These are phyloP conservation scores for Mycena rosella DNA, from an alignment of 768 basidiomycete species.

Conservation along the genomic window DNA sequence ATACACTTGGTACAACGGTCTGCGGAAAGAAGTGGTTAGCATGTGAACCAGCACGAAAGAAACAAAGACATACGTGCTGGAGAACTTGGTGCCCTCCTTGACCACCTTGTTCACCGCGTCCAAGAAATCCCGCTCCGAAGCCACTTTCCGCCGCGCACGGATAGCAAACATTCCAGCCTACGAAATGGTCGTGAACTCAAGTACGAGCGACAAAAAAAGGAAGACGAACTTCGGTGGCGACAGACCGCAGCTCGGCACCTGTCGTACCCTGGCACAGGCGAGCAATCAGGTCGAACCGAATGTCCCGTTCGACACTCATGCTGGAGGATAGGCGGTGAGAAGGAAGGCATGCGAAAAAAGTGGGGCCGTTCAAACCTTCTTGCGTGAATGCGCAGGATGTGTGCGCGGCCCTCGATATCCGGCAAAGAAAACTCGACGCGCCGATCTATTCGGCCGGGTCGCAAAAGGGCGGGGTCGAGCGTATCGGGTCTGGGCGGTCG, in stretches of 20 bases:
- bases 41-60: slow-evolving; percentile 16
- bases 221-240: slow-evolving; percentile 90
- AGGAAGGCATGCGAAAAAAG: neutral
- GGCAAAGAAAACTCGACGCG: slow-evolving; percentile 97
- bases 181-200: neutral
- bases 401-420: slow-evolving; percentile 95
- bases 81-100: slow-evolving; percentile 97
- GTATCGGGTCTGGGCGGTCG: slow-evolving; percentile 85
- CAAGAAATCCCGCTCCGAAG: slow-evolving; percentile 97
- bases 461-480: slow-evolving; percentile 94
- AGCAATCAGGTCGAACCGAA: slow-evolving; percentile 97
- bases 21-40: slow-evolving; percentile 45
- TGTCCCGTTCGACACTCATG: slow-evolving; percentile 97
- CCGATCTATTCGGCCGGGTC: slow-evolving; percentile 96
- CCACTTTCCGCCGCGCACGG: slow-evolving; percentile 94
- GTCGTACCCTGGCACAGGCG: slow-evolving; percentile 98
- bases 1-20: slow-evolving; percentile 93
- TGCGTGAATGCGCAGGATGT: slow-evolving; percentile 97
- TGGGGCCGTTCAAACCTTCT: slow-evolving; percentile 71
- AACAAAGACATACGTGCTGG: slow-evolving; percentile 81
- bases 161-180: slow-evolving; percentile 99
- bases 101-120: slow-evolving; percentile 99
- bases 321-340: slow-evolving; percentile 54
- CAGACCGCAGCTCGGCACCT: slow-evolving; percentile 96
- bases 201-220: neutral